phyloP scores from a whole-genome alignment of 192 early-diverging fungal genomes.

The Backusella luteola region DNA sequence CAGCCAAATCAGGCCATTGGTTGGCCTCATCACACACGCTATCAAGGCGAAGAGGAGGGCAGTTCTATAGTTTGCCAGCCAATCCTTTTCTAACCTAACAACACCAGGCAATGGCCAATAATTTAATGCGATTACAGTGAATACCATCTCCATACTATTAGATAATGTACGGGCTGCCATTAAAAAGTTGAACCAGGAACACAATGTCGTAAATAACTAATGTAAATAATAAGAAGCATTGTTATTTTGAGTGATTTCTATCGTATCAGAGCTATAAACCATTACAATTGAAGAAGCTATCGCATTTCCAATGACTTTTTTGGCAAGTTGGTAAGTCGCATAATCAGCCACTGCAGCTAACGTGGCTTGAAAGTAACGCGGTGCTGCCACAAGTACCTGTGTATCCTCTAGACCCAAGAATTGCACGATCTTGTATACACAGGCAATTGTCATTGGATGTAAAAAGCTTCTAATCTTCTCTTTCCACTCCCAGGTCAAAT shows the following conservation, averaged over 20 bases:
- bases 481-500: conserved; percentile 94
- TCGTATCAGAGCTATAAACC: neutral
- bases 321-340: conserved; percentile 72
- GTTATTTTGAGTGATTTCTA: neutral
- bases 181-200: conserved; percentile 60
- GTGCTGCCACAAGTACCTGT: conserved; percentile 71
- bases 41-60: conserved; percentile 73
- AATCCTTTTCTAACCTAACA: neutral
- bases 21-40: conserved; percentile 86
- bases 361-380: conserved; percentile 70
- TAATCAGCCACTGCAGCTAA: conserved; percentile 74
- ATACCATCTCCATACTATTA: conserved; percentile 70
- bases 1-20: conserved; percentile 84
- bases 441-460: conserved; percentile 86
- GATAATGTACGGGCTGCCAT: conserved; percentile 52
- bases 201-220: conserved; percentile 51
- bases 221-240: neutral
- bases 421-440: conserved; percentile 62
- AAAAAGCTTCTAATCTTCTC: conserved; percentile 75
- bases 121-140: conserved; percentile 75
- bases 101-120: conserved; percentile 76
- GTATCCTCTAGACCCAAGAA: conserved; percentile 63
- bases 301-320: conserved; percentile 19
- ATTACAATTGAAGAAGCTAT: conserved; percentile 34
- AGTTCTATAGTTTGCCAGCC: conserved; percentile 22